A percentile compares a stretch with the other conserved stretches of the same genome.
Evolutionary conservation across 2,329 filamentous ascomycete species (phyloP).

Genomic region (Diaporthe sp.): DNA sequence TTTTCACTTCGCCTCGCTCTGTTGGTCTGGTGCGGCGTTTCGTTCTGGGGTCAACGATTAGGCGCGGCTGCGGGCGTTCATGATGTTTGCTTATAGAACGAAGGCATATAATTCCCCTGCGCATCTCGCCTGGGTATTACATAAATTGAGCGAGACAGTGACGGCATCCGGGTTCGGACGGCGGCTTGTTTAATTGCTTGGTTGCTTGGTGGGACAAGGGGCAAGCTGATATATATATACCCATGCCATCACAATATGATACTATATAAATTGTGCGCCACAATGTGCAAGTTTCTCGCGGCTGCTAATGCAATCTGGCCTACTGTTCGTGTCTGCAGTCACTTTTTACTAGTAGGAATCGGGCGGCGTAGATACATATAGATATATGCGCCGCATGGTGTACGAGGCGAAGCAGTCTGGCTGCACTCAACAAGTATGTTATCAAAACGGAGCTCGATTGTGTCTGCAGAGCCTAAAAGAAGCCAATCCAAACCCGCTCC

Average conservation of each 20-base stretch:
- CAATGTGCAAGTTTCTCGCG: background rate
- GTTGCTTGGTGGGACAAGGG: background rate
- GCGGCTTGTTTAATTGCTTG: conserved; percentile 5
- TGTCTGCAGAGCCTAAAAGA: conserved; percentile 15
- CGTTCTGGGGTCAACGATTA: background rate
- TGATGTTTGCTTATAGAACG: conserved; percentile 18
- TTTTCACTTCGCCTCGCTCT: background rate
- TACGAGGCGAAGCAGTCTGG: background rate
- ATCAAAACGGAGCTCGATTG: conserved; percentile 30
- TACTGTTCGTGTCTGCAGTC: background rate
- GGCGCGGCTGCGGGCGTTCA: conserved; percentile 2
- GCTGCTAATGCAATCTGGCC: background rate
- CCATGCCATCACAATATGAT: conserved; percentile 22
- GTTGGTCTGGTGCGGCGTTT: background rate
- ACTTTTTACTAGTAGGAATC: too few species aligned
- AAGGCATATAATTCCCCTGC: background rate
- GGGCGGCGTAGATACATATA: background rate
- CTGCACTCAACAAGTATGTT: background rate
- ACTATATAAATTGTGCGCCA: background rate
- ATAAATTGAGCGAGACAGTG: background rate
- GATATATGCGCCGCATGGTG: background rate
- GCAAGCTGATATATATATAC: conserved; percentile 22
- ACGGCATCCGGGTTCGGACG: background rate
- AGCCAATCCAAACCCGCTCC: conserved; percentile 14
- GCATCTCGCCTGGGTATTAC: conserved; percentile 3